These are phyloP conservation scores for Alternaria ventricosa DNA, from an alignment of 2,329 filamentous ascomycete species.

Conservation along the genomic window DNA sequence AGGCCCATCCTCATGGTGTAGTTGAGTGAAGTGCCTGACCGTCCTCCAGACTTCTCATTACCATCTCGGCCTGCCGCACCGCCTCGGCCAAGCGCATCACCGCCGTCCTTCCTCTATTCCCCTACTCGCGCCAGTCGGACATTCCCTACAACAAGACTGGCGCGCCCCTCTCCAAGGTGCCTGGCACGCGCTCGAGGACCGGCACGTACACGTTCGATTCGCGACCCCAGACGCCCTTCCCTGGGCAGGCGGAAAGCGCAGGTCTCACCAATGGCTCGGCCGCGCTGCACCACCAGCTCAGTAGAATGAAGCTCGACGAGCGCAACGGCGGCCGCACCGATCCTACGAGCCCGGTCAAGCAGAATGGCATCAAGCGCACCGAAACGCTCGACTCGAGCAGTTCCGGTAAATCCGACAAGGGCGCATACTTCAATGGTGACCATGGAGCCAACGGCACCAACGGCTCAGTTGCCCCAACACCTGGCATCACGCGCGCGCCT, in stretches of 20 bases:
- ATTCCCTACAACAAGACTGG: constrained; percentile 96
- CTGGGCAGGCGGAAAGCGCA: constrained; percentile 70
- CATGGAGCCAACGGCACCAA: constrained; percentile 38
- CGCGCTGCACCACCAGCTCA: constrained; percentile 73
- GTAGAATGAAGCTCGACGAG: constrained; percentile 69
- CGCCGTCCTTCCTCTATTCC: constrained; percentile 92
- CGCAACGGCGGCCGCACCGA: constrained; percentile 51
- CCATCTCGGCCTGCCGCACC: constrained; percentile 96
- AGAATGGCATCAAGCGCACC: constrained; percentile 35
- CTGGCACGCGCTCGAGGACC: constrained; percentile 38
- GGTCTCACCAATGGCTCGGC: constrained; percentile 73
- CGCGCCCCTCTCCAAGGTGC: constrained; percentile 79
- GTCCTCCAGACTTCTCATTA: constrained; percentile 74
- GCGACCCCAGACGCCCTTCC: constrained; percentile 83
- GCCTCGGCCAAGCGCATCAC: constrained; percentile 93
- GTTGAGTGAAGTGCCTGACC: constrained; percentile 36
- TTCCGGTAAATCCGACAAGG: constrained; percentile 36
- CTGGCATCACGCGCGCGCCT: constrained; percentile 28
- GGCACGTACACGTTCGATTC: constrained; percentile 87
- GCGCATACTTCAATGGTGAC: constrained; percentile 24
- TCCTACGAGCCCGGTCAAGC: constrained; percentile 36
- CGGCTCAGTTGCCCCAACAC: constrained; percentile 17
- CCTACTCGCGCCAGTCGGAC: constrained; percentile 95
- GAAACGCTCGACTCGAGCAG: constrained; percentile 43
- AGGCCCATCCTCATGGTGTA: constrained; percentile 35